These are phyloP conservation scores for Hypericum androsaemum DNA, from an alignment of 345 rosid species.

Conservation along the genomic window DNA sequence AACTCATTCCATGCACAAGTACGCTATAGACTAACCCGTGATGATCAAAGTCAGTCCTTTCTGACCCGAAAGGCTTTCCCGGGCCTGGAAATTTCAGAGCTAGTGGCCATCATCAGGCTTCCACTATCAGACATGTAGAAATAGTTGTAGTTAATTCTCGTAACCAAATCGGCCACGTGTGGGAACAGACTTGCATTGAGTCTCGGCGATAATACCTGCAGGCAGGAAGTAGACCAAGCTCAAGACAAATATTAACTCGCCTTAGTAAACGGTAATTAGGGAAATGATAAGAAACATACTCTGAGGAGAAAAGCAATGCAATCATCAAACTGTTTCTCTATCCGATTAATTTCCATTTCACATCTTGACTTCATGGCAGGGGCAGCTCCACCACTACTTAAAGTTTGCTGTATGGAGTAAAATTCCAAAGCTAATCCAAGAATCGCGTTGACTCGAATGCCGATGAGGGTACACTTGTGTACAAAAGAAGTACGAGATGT, in stretches of 20 bases:
- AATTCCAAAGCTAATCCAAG: constrained; percentile 88
- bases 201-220: constrained; percentile 82
- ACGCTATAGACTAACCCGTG: too few species aligned
- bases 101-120: constrained; percentile 49
- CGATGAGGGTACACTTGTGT: constrained; percentile 81
- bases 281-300: constrained; percentile 28
- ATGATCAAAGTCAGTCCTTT: not conserved
- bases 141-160: constrained; percentile 87
- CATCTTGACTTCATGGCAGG: constrained; percentile 76
- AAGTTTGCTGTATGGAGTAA: constrained; percentile 77
- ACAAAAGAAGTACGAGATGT: constrained; percentile 13
- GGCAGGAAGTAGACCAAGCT: not conserved
- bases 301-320: constrained; percentile 92
- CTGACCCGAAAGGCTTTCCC: not conserved
- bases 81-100: constrained; percentile 27
- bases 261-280: not conserved
- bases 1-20: too few species aligned
- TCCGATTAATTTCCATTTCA: constrained; percentile 68
- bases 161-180: constrained; percentile 85
- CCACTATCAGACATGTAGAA: constrained; percentile 89
- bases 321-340: constrained; percentile 83
- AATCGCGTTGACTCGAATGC: constrained; percentile 80
- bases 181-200: constrained; percentile 91
- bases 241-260: not conserved
- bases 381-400: constrained; percentile 64